These are phyloP conservation scores for Selenicereus undatus DNA, from an alignment of 148 eudicot species.

Conservation along the genomic window DNA sequence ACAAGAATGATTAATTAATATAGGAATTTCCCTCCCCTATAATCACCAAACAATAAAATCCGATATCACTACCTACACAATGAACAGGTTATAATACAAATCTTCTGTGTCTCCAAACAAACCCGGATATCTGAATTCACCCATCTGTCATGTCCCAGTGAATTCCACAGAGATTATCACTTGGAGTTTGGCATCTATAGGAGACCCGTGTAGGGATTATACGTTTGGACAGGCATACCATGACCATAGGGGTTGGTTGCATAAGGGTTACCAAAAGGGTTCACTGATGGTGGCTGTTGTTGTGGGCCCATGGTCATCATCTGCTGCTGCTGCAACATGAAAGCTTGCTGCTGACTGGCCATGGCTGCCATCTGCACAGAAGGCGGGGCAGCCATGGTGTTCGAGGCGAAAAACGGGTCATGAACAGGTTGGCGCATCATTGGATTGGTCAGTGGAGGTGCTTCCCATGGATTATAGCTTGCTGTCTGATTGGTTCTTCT, in stretches of 20 bases:
- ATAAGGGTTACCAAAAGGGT: slow-evolving; percentile 59
- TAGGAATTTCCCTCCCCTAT: slow-evolving; percentile 15
- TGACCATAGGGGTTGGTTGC: slow-evolving; percentile 57
- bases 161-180: background rate
- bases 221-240: slow-evolving; percentile 59
- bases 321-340: slow-evolving; percentile 47
- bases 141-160: background rate
- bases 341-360: slow-evolving; percentile 73
- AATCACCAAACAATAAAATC: slow-evolving; percentile 21
- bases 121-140: background rate
- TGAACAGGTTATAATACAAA: slow-evolving; percentile 41
- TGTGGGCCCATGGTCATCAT: slow-evolving; percentile 59
- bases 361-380: slow-evolving; percentile 81
- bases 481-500: slow-evolving; percentile 72
- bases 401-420: slow-evolving; percentile 73
- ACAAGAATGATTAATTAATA: slow-evolving; percentile 23
- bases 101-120: background rate
- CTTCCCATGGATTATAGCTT: slow-evolving; percentile 93
- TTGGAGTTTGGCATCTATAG: slow-evolving; percentile 24
- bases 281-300: slow-evolving; percentile 36
- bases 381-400: slow-evolving; percentile 49
- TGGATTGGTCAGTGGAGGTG: slow-evolving; percentile 37
- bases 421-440: slow-evolving; percentile 53
- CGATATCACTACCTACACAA: slow-evolving; percentile 28
- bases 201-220: slow-evolving; percentile 73